A percentile compares a stretch with the other conserved stretches of the same genome.
phyloP scores from a whole-genome alignment of 106 monocot genomes.

The Vanilla planifolia region DNA sequence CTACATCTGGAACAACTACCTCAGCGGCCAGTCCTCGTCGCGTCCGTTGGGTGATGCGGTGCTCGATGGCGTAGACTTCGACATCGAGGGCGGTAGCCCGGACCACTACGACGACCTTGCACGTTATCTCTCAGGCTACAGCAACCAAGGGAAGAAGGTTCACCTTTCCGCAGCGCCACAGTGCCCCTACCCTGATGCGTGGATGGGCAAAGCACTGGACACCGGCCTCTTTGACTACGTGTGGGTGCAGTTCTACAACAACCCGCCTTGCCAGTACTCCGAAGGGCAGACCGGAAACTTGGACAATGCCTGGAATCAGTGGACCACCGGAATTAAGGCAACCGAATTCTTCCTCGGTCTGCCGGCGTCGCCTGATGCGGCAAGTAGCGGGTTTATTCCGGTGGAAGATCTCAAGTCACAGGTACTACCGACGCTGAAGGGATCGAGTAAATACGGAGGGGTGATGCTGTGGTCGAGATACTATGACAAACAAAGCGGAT shows the following conservation, averaged over 20 bases:
- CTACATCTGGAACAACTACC: conserved; percentile 56
- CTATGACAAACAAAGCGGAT: conserved; percentile 31
- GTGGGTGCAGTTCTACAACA: conserved; percentile 67
- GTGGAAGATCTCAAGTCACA: conserved; percentile 18
- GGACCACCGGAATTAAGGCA: conserved; percentile 34
- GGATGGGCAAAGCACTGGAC: conserved; percentile 20
- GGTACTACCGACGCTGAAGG: conserved; percentile 37
- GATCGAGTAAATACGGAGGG: conserved; percentile 40
- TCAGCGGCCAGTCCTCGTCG: conserved; percentile 30
- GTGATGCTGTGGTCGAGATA: conserved; percentile 55
- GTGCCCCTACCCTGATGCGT: conserved; percentile 43
- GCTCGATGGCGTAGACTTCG: conserved; percentile 57
- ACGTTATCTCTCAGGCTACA: conserved; percentile 7
- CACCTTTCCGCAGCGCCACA: conserved; percentile 51
- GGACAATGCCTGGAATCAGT: conserved; percentile 26
- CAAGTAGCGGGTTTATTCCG: conserved; percentile 37
- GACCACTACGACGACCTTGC: conserved; percentile 34
- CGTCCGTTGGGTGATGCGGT: conserved; percentile 43
- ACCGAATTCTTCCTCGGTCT: conserved; percentile 29
- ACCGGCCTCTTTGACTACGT: conserved; percentile 44
- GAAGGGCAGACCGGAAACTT: conserved; percentile 14
- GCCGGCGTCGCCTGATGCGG: conserved; percentile 34
- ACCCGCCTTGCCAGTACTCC: conserved; percentile 36
- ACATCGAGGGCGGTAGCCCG: conserved; percentile 31
- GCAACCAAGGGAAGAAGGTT: conserved; percentile 22